phyloP scores from a whole-genome alignment of 257 asterid species.

The Nemophila menziesii region DNA sequence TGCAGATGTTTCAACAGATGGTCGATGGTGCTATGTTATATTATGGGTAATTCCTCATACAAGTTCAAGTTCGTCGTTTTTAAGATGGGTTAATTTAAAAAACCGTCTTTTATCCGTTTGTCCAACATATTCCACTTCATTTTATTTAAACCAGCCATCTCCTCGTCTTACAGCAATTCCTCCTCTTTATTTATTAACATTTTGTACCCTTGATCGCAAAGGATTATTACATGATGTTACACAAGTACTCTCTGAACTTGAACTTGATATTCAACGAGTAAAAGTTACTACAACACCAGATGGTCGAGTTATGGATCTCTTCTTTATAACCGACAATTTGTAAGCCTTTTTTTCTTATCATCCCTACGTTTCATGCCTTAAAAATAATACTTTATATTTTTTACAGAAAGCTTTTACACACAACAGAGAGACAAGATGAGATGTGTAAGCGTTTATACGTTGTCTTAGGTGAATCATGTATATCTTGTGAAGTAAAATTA shows the following conservation, averaged over 20 bases:
- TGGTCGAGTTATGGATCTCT: constrained; percentile 61
- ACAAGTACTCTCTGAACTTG: constrained; percentile 57
- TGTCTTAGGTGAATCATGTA: constrained; percentile 64
- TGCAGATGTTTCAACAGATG: constrained; percentile 82
- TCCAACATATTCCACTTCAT: constrained; percentile 40
- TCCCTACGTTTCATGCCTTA: neutral
- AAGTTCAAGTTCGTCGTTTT: constrained; percentile 26
- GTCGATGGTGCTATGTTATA: constrained; percentile 72
- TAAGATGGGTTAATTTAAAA: constrained; percentile 60
- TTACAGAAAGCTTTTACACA: constrained; percentile 54
- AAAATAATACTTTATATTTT: constrained; percentile 1
- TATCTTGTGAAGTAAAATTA: constrained; percentile 61
- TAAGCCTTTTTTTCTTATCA: constrained; percentile 18
- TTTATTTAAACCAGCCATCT: constrained; percentile 35
- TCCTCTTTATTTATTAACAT: constrained; percentile 47
- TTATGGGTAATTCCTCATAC: constrained; percentile 55
- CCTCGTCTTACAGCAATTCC: constrained; percentile 27
- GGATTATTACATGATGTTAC: constrained; percentile 63
- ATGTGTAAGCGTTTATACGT: constrained; percentile 30
- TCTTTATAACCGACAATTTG: constrained; percentile 66
- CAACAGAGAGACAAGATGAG: constrained; percentile 53
- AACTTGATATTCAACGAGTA: constrained; percentile 55
- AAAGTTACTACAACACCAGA: constrained; percentile 81
- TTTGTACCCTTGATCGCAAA: constrained; percentile 45
- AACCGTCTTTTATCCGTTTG: constrained; percentile 56